Conservation (phyloP, 1,284 basidiomycete species). For the Apiotrichum gracile region DNA sequence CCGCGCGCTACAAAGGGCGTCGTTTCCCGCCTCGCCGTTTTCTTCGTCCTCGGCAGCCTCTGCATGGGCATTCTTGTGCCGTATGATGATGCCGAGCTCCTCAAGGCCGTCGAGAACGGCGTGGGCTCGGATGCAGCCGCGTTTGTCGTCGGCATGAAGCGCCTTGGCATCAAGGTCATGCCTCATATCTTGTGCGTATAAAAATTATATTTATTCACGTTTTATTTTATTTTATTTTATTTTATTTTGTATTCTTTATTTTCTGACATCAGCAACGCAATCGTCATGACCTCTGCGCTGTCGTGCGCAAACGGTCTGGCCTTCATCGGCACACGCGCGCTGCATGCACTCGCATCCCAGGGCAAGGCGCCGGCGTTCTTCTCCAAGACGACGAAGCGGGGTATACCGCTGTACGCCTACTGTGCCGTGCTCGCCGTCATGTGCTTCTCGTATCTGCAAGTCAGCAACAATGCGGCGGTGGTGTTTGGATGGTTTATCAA, state of each 20-base stretch:
- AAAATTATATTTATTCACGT: constrained; percentile 1
- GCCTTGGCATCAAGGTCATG: constrained; percentile 19
- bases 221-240: constrained; percentile 9
- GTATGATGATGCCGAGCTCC: constrained; percentile 15
- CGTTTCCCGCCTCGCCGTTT: constrained; percentile 34
- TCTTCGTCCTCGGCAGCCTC: constrained; percentile 64
- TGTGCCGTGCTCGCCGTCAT: constrained; percentile 6
- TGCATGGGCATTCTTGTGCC: constrained; percentile 45
- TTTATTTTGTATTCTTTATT: constrained; percentile 1
- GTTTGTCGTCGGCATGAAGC: constrained; percentile 20
- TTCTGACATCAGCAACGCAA: constrained; percentile 27
- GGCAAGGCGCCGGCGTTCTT: constrained; percentile 17
- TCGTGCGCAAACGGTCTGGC: constrained; percentile 33
- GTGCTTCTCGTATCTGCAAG: constrained; percentile 16
- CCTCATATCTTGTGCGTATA: constrained; percentile 28
- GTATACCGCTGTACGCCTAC: constrained; percentile 12
- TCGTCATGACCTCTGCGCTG: constrained; percentile 33
- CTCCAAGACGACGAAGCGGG: constrained; percentile 14
- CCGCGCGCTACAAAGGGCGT: constrained; percentile 35
- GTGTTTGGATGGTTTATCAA: constrained; percentile 14
- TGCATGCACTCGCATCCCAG: constrained; percentile 10
- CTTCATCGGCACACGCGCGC: constrained; percentile 6
- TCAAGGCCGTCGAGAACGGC: constrained; percentile 2
- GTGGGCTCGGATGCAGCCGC: constrained; percentile 17
- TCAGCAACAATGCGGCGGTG: constrained; percentile 11